Evolutionary conservation across 495 filamentous ascomycete genomes (phyloP).

Genomic region (Tuber aestivum): DNA sequence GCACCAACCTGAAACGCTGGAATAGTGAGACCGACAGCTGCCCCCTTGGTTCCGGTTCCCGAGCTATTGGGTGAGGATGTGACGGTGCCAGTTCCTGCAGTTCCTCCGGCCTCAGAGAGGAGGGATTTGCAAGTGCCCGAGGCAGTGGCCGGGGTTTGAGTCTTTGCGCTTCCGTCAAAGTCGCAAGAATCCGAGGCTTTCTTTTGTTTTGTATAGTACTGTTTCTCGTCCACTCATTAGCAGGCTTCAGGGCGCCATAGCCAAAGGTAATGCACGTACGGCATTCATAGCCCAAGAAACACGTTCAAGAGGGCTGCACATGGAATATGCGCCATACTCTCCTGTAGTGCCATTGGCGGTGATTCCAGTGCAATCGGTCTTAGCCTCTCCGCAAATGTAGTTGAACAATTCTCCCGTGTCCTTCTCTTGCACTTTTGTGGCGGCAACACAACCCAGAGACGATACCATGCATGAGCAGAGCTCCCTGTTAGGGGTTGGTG

Average conservation of each 20-base stretch:
- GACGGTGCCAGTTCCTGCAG: conserved; percentile 59
- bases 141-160: conserved; percentile 46
- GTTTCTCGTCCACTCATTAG: conserved; percentile 7
- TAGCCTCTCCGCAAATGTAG: conserved; percentile 59
- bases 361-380: conserved; percentile 65
- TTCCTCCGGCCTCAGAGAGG: conserved; percentile 56
- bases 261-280: conserved; percentile 16
- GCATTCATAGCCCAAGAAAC: conserved; percentile 73
- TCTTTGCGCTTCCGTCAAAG: conserved; percentile 63
- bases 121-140: conserved; percentile 53
- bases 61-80: conserved; percentile 52
- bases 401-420: conserved; percentile 63
- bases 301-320: conserved; percentile 74
- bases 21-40: conserved; percentile 42
- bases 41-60: conserved; percentile 47
- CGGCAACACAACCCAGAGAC: conserved; percentile 63
- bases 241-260: not conserved
- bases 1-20: conserved; percentile 28
- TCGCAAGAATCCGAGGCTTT: conserved; percentile 58
- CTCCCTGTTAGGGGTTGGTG: conserved; percentile 66
- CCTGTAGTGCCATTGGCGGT: conserved; percentile 62
- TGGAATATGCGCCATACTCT: conserved; percentile 79
- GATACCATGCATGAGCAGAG: conserved; percentile 79
- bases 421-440: conserved; percentile 47
- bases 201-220: conserved; percentile 66